Conservation (phyloP, 2,329 filamentous ascomycete species). For the Ciborinia camelliae region DNA sequence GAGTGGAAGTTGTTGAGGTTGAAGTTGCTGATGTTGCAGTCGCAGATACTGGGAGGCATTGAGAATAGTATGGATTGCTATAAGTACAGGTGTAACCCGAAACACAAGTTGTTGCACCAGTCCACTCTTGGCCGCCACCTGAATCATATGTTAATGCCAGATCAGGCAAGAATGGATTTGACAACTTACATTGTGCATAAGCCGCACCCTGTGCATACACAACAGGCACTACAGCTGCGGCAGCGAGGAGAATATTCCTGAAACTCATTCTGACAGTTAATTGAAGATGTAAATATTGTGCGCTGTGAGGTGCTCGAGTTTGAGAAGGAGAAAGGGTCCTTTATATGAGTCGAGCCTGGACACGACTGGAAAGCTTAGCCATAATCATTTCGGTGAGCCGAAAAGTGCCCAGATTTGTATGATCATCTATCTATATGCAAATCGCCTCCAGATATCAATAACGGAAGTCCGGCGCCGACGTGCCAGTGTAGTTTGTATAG, state of each 20-base stretch:
- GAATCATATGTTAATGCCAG: not conserved
- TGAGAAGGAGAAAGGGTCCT: not conserved
- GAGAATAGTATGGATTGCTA: slow-evolving; percentile 32
- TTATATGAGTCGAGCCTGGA: slow-evolving; percentile 9
- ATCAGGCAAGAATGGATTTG: not conserved
- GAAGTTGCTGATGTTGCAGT: slow-evolving; percentile 25
- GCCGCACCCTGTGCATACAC: slow-evolving; percentile 30
- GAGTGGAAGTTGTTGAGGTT: slow-evolving; percentile 20
- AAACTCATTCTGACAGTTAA: slow-evolving; percentile 30
- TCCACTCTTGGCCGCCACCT: slow-evolving; percentile 34
- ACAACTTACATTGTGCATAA: slow-evolving; percentile 34
- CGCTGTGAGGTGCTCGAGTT: not conserved
- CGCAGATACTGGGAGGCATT: slow-evolving; percentile 33
- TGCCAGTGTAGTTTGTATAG: slow-evolving; percentile 29
- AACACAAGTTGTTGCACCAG: slow-evolving; percentile 32
- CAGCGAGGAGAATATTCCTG: slow-evolving; percentile 32
- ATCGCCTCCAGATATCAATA: slow-evolving; percentile 2
- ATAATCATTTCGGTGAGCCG: not conserved
- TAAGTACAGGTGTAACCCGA: slow-evolving; percentile 32
- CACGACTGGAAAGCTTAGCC: not conserved
- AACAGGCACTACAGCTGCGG: slow-evolving; percentile 35
- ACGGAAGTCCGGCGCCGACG: slow-evolving; percentile 30
- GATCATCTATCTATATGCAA: not conserved
- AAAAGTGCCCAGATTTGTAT: not conserved
- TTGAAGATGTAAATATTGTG: slow-evolving; percentile 14